Base-by-base conservation (phyloP, 352 stramenopile genomes). In the Pythium volutum region DNA sequence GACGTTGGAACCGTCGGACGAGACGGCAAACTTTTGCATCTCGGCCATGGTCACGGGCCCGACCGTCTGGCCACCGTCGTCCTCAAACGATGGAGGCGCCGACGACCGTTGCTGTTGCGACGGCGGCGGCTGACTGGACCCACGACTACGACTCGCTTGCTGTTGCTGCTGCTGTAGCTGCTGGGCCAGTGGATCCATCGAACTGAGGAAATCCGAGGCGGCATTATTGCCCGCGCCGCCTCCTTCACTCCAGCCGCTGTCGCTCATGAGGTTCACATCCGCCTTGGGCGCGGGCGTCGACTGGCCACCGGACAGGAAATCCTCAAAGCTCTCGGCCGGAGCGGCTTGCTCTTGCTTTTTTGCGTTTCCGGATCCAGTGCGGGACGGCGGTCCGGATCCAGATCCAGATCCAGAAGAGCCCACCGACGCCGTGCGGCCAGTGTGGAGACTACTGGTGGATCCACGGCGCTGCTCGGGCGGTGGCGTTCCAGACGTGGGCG, bases 21-120 rank as follows among this genome's bases (percentile, higher is more conserved):
- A 84, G 3, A 78, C 83, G 26, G 76, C 77, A 55, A 82, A 79
- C 59, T 79, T 75, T 53, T 91, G 56, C 83, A 94, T 94, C 64
- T 94, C 85, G 20, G 83, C 83, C 71, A 93, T 83, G 8, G 79
- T 89, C 53, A 94, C 85, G 0, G 85, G 85, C 0, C 85, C 85
- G 29, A 94, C 81, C 7, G 85, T 94, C 61, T 94, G 84, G 16
- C 75, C 74, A 45, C 74, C 71, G 59, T 94, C 85, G 66, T 92
- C 81, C 10, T 94, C 80, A 53, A 94, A 94, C 62, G 87, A 84
- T 27, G 77, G 79, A 41, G 71, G 69, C 59, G 85, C 79, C 39
- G 47, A 76, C 8, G 25, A 46, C 26, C 68, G 49, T 34, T 60
- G 26, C 14, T 48, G 25, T 22, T 34, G 57, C 16, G 51, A 20